Evolutionary conservation across 768 basidiomycete genomes (phyloP), one percentile per base, ranked within the genome.

Genomic region (Tulasnella sp.): DNA sequence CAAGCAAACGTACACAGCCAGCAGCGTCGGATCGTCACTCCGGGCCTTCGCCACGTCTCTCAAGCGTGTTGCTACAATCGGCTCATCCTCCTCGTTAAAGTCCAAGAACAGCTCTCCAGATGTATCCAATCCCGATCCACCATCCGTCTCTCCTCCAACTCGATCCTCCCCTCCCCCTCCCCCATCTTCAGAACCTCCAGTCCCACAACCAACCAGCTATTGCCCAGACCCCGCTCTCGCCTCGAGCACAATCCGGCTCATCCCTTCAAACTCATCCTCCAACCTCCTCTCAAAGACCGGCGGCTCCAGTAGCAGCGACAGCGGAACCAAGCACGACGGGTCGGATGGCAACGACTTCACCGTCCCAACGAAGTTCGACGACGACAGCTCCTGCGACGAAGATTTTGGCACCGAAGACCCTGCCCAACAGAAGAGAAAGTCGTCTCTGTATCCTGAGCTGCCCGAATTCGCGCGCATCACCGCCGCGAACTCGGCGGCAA

Each of bases 1-100:
- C 35, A 65, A 73, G 44, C 75, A 67, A 32, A 63, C 12, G 17
- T 29, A 42, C 40, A 39, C 78, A 89, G 87, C 82, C 41, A 83
- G 86, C n/a, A 86, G 83, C 17, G 86, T 92, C 17, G 81, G 83
- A 59, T 91, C 91, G 0, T 93, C 92, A 41, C 84, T 94, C 74
- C 89, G 84, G 78, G 87, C 89, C 0, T 81, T 94, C 47, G 92
- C 90, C n/a, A 88, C 82, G 47, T 91, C 91, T 14, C 82, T 92
- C 76, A 41, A 41, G 44, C 68, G 68, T 0, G 68, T 59, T 17
- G 68, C 68, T 5, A 37, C 66, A n/a, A 42, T 37, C 36, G 68
- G 29, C 11, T 35, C 68, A 11, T 22, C 66, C 1, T 36, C 66
- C 26, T 69, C 29, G 39, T 19, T 47, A 5, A 69, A 40, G 26